Percentiles rank a stretch among this genome's conserved stretches.
Conservation (phyloP, 2,329 filamentous ascomycete genomes). For the Microdochium trichocladiopsis region DNA sequence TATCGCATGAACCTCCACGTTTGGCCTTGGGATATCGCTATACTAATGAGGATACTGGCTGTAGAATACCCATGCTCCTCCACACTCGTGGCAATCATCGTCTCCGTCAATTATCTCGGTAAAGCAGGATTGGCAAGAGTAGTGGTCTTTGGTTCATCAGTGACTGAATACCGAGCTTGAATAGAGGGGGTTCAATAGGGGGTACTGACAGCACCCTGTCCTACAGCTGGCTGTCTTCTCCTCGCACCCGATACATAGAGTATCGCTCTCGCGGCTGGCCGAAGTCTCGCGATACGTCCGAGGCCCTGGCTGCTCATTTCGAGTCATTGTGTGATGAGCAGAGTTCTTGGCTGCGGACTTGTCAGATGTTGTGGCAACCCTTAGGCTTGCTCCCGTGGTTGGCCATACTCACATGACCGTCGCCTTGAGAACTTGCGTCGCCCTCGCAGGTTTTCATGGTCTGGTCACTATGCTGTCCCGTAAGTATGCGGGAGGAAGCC, state of each 20-base stretch:
- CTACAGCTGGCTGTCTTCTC: neutral
- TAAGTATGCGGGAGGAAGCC: neutral
- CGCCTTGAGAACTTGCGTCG: neutral
- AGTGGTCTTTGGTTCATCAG: neutral
- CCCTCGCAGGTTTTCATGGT: neutral
- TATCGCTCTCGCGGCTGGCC: neutral
- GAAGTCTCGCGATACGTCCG: neutral
- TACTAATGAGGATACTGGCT: neutral
- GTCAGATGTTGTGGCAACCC: neutral
- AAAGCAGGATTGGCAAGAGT: no score
- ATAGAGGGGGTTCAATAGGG: neutral
- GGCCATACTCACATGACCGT: no score
- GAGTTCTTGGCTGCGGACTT: neutral
- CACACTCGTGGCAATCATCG: neutral
- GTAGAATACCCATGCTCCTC: neutral
- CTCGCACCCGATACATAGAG: neutral
- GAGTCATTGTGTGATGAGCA: neutral
- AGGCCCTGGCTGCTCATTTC: neutral
- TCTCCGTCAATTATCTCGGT: neutral
- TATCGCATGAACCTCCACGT: no score
- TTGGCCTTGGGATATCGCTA: no score
- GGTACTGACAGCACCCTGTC: neutral
- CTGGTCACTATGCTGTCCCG: neutral
- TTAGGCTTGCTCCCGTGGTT: no score
- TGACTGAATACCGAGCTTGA: neutral